Conservation (phyloP, 352 stramenopile genomes). For the Saprolegnia diclina region DNA sequence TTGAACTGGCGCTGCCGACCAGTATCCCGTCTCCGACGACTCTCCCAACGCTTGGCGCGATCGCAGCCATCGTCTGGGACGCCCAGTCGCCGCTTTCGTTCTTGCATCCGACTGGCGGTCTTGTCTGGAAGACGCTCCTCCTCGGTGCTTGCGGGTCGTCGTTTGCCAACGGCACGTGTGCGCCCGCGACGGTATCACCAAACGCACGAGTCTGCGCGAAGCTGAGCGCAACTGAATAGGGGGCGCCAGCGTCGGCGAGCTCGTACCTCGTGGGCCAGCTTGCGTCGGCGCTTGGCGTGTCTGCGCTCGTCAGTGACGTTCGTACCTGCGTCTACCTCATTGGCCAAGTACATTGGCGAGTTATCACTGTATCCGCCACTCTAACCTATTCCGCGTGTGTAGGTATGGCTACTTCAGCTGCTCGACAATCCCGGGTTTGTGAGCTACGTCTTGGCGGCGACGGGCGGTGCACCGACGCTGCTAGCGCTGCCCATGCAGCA, state of each 20-base stretch:
- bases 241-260: not conserved
- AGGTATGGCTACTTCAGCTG: slow-evolving; percentile 14
- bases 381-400: not conserved
- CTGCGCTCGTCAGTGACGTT: slow-evolving; percentile 5
- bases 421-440: slow-evolving; percentile 17
- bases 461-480: not conserved
- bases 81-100: slow-evolving; percentile 18
- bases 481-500: slow-evolving; percentile 18
- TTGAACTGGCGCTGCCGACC: slow-evolving; percentile 11
- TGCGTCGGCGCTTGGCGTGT: not conserved
- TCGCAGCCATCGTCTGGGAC: slow-evolving; percentile 20
- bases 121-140: slow-evolving; percentile 12
- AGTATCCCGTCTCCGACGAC: not conserved
- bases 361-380: not conserved
- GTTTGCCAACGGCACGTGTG: slow-evolving; percentile 8
- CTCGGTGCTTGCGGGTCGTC: not conserved
- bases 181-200: not conserved
- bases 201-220: too few species aligned
- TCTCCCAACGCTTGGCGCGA: not conserved
- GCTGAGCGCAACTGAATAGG: not conserved
- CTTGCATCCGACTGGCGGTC: slow-evolving; percentile 10
- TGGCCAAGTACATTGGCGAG: slow-evolving; percentile 2
- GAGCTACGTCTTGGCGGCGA: not conserved
- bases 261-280: not conserved
- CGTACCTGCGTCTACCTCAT: slow-evolving; percentile 8